These are phyloP conservation scores for Stachybotrys echinatus DNA, from an alignment of 2,329 filamentous ascomycete genomes.

Conservation along the genomic window DNA sequence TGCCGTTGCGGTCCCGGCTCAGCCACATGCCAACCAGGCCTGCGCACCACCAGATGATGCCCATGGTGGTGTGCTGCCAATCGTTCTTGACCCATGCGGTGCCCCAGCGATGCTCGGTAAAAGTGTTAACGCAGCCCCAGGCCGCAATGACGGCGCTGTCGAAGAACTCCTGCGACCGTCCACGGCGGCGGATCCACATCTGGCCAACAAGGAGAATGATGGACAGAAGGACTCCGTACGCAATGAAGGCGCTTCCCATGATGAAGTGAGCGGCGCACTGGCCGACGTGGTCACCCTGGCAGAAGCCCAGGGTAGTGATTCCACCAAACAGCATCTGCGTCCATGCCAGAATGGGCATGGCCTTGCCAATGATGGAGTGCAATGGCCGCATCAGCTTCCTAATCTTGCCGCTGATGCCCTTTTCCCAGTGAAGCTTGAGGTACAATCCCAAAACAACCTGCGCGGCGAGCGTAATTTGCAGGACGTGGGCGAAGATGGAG, in stretches of 20 bases:
- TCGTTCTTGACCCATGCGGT: slow-evolving; percentile 85
- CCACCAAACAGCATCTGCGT: slow-evolving; percentile 94
- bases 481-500: slow-evolving; percentile 68
- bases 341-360: slow-evolving; percentile 83
- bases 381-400: slow-evolving; percentile 64
- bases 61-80: slow-evolving; percentile 98
- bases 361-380: slow-evolving; percentile 80
- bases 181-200: slow-evolving; percentile 74
- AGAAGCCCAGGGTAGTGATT: slow-evolving; percentile 89
- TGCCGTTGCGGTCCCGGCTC: slow-evolving; percentile 74
- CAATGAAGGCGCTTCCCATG: slow-evolving; percentile 96
- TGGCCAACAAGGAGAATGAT: slow-evolving; percentile 86
- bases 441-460: slow-evolving; percentile 83
- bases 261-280: slow-evolving; percentile 97
- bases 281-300: slow-evolving; percentile 81
- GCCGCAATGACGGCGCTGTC: slow-evolving; percentile 85
- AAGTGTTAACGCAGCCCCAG: slow-evolving; percentile 97
- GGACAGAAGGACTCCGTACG: slow-evolving; percentile 82
- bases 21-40: slow-evolving; percentile 91
- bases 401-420: slow-evolving; percentile 74
- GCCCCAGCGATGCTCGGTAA: slow-evolving; percentile 96
- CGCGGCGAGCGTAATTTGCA: slow-evolving; percentile 72
- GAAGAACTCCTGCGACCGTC: slow-evolving; percentile 93
- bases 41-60: slow-evolving; percentile 97
- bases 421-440: slow-evolving; percentile 82